Evolutionary conservation across 1,139 yeast genomes (phyloP), one percentile per base, ranked within the genome.

Genomic region (Debaryomycetaceae sp.): DNA sequence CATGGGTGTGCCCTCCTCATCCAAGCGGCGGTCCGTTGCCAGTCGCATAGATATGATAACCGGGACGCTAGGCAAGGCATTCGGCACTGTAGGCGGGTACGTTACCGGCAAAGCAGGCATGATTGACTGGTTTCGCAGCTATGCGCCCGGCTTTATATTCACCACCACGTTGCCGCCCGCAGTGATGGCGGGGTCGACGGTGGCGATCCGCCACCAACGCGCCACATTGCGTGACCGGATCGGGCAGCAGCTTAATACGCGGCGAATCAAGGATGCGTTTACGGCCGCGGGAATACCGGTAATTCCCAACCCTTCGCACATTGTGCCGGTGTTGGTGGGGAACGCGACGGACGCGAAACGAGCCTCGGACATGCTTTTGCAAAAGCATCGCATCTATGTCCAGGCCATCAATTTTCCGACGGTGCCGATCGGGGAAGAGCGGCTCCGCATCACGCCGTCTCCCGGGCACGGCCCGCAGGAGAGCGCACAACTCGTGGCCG

Each of bases 341-440:
- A 87, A 85, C 50, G 95, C 99, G 13, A 81, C 77, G 31, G 77
- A 78, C 47, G 96, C 97, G 34, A 90, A 87, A 57, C 66, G 62
- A 35, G 97, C 97, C 6, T 80, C 94, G 14, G 98, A 92, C 54
- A 58, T 82, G 55, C 72, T 90, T 49, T 74, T 90, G 63, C 68
- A 79, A 38, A 77, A 82, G 47, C 82, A 87, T 58, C 68, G 73
- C 43, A 87, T 90, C 51, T 90, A 90, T 51, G 98, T 92, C 29
- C 99, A 90, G 61, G 95, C 97, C 31, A 90, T 90, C 55, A 90
- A 90, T 62, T 90, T 81, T 74, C 99, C 99, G 33, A 90, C 98
- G 16, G 98, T 90, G 34, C 81, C 96, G 23, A 78, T 83, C 47
- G 98, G 98, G 37, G 78, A 86, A 41, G 99, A 90, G 62, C 77